Percentiles rank a stretch among this genome's conserved stretches.
Conservation (phyloP, 192 early-diverging fungal genomes). For the Coemansia pectinata region DNA sequence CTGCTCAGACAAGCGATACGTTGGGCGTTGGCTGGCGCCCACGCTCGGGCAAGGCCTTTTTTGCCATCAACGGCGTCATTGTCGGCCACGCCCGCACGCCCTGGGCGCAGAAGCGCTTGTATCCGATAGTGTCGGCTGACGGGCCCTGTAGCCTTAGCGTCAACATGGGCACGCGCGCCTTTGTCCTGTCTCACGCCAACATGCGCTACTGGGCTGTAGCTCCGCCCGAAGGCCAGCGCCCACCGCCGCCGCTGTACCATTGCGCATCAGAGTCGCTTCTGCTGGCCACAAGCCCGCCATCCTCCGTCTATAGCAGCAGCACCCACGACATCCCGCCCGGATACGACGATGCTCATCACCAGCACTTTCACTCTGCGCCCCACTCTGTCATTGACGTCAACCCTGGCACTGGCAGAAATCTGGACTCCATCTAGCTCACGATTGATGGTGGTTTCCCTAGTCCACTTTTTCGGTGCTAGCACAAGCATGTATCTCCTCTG, state of each 20-base stretch:
- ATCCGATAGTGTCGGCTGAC: conserved; percentile 53
- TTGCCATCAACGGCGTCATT: conserved; percentile 70
- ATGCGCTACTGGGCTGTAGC: conserved; percentile 53
- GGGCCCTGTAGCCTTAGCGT: conserved; percentile 45
- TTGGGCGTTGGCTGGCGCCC: conserved; percentile 74
- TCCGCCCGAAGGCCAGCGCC: conserved; percentile 39
- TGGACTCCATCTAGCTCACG: neutral
- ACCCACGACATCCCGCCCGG: conserved; percentile 13
- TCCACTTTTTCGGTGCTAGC: no score
- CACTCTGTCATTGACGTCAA: neutral
- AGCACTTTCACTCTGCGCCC: neutral
- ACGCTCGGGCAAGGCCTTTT: conserved; percentile 68
- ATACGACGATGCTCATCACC: conserved; percentile 9
- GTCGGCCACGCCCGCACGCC: conserved; percentile 62
- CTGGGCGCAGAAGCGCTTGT: conserved; percentile 64
- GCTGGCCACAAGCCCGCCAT: conserved; percentile 25
- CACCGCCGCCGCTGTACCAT: conserved; percentile 58
- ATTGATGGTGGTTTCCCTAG: neutral
- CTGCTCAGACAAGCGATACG: conserved; percentile 59
- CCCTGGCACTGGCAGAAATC: no score
- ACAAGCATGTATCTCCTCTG: no score
- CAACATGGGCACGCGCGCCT: conserved; percentile 47
- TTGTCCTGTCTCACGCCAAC: conserved; percentile 50
- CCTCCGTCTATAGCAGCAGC: neutral
- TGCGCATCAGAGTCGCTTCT: conserved; percentile 64